These are phyloP conservation scores for Trichosanthes truncata DNA, from an alignment of 306 rosid species.

Conservation along the genomic window DNA sequence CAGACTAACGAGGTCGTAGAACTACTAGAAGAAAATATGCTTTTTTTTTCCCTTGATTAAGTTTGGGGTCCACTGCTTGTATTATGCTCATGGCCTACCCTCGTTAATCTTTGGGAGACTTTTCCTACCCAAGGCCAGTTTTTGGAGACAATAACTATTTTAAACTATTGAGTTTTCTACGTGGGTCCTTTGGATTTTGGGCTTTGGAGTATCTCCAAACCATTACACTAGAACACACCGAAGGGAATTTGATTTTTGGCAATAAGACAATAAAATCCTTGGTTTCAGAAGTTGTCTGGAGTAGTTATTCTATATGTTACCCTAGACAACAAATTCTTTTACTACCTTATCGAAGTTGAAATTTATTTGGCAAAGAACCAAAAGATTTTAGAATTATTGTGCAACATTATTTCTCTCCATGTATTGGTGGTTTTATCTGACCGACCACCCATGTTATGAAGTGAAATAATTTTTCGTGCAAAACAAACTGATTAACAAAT, in stretches of 20 bases:
- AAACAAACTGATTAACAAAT: neutral
- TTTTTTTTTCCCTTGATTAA: too few relatives aligned
- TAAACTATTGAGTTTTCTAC: too few relatives aligned
- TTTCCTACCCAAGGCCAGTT: too few relatives aligned
- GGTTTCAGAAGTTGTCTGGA: neutral
- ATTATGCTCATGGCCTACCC: too few relatives aligned
- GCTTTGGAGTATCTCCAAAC: neutral
- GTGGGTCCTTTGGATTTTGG: neutral
- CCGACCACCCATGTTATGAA: neutral
- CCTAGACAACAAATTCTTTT: too few relatives aligned
- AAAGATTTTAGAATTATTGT: neutral
- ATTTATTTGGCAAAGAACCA: neutral
- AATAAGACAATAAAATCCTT: too few relatives aligned
- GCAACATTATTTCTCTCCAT: neutral
- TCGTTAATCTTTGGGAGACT: too few relatives aligned
- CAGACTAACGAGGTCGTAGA: neutral
- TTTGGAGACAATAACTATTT: neutral
- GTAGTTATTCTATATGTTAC: neutral
- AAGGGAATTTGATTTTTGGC: neutral
- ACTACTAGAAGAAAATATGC: neutral
- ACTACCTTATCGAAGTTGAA: neutral
- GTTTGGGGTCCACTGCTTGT: neutral
- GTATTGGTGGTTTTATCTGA: neutral
- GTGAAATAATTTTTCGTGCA: neutral
- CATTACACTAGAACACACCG: too few relatives aligned